Percentiles rank a stretch among this genome's conserved stretches.
These are phyloP conservation scores for Nyctanthes arbortristis DNA, from an alignment of 257 asterid genomes.

Conservation along the genomic window DNA sequence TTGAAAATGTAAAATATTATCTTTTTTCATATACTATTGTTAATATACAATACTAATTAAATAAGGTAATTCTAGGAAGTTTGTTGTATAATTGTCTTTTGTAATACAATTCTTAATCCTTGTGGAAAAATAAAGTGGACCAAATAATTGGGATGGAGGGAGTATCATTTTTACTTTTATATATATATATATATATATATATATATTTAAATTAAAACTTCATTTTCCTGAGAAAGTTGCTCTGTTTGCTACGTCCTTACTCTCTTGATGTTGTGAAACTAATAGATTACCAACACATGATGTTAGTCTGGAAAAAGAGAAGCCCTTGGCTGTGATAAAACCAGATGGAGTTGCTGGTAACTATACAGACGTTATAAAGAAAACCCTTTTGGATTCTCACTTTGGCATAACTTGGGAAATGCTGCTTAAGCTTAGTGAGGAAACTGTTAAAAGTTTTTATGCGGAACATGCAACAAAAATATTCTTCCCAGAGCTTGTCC, in stretches of 20 bases:
- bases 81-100: too few species aligned
- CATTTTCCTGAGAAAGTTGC: not conserved
- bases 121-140: too few species aligned
- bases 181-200: too few species aligned
- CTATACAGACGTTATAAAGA: slow-evolving; percentile 52
- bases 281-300: slow-evolving; percentile 46
- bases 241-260: slow-evolving; percentile 4
- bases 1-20: too few species aligned
- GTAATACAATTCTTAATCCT: too few species aligned
- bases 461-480: slow-evolving; percentile 69
- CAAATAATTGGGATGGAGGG: too few species aligned
- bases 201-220: not conserved
- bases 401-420: slow-evolving; percentile 55
- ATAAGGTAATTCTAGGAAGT: too few species aligned
- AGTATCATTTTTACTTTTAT: too few species aligned
- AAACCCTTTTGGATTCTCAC: slow-evolving; percentile 55
- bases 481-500: slow-evolving; percentile 69
- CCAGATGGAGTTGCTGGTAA: slow-evolving; percentile 81
- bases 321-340: slow-evolving; percentile 79
- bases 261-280: slow-evolving; percentile 18
- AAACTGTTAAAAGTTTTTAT: slow-evolving; percentile 52
- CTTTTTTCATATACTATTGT: too few species aligned
- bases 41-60: too few species aligned
- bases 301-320: slow-evolving; percentile 38
- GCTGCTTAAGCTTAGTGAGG: slow-evolving; percentile 55